Base-by-base conservation (phyloP, 2,329 filamentous ascomycete species). In the Orbilia blumenaviensis region DNA sequence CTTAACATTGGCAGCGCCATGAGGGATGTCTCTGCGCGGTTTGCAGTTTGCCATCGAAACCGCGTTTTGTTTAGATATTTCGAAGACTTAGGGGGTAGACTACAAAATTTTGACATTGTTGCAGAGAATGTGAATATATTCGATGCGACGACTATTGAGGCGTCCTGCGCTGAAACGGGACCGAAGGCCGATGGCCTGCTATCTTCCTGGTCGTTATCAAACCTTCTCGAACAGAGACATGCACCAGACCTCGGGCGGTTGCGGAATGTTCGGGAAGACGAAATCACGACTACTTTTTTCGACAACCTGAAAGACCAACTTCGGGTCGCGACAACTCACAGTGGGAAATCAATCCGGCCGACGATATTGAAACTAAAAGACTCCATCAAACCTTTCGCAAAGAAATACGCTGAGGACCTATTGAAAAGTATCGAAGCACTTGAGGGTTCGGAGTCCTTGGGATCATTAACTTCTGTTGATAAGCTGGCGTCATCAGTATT, bases 351-450 rank as follows among this genome's bases (percentile, higher is more conserved):
- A 2, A 18, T 66, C n/a, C 21, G 1, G 9, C 32, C 50, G 3
- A 64, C 29, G 14, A 44, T 42, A 6, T 1, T 3, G 10, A 41
- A 42, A 0, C 68, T 66, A 8, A 16, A 18, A 5, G 1, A n/a
- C 2, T 52, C 48, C 1, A 44, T 34, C 10, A 42, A 67, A 18
- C 7, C 4, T 14, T 74, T 74, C 18, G 18, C 54, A 10, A 2
- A 36, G 10, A 29, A 62, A 27, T 74, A 74, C 38, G 60, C 62
- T 0, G n/a, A 56, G 2, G 52, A 62, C 16, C 25, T 74, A 7
- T 3, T 27, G 0, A 9, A 61, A n/a, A 74, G 69, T 52, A 14
- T 74, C 18, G 21, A 34, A 21, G 62, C 69, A 16, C 38, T 74
- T 2, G 9, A 41, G 9, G 2, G 27, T 16, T 46, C 58, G 14